These are phyloP conservation scores for Lecanicillium sp. DNA, from an alignment of 2,329 filamentous ascomycete genomes.

Conservation along the genomic window DNA sequence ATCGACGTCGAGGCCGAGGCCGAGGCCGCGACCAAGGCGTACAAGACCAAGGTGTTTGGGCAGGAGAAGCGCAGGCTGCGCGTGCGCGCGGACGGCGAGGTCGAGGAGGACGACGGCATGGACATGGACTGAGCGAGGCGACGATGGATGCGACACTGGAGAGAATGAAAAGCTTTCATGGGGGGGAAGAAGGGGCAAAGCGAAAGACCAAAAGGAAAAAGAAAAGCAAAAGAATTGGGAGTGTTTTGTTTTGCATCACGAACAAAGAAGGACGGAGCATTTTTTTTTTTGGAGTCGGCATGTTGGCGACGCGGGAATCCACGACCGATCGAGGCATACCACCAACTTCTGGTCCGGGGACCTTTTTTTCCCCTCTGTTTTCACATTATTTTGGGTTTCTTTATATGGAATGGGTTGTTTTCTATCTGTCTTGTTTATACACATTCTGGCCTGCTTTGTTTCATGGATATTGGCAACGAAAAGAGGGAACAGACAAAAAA, in stretches of 20 bases:
- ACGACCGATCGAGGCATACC: not conserved
- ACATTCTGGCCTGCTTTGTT: not conserved
- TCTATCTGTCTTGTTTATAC: not conserved
- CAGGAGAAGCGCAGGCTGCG: conserved; percentile 35
- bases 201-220: not conserved
- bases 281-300: too few relatives aligned
- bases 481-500: not conserved
- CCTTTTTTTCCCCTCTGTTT: conserved; percentile 1
- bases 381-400: conserved; percentile 5
- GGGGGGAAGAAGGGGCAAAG: not conserved
- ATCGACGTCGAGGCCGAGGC: conserved; percentile 38
- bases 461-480: too few relatives aligned
- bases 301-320: conserved; percentile 1
- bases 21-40: conserved; percentile 20
- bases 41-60: conserved; percentile 35
- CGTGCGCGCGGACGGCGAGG: conserved; percentile 31
- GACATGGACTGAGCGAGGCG: conserved; percentile 16
- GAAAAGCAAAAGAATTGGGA: not conserved
- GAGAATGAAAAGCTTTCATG: not conserved
- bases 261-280: not conserved
- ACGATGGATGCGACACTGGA: not conserved
- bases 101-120: conserved; percentile 23
- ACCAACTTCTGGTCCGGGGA: conserved; percentile 4
- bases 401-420: conserved; percentile 9
- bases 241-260: not conserved